Percentiles rank a stretch among this genome's conserved stretches.
phyloP scores from a whole-genome alignment of 1,284 basidiomycete species.

The Fomitiporia mediterranea region DNA sequence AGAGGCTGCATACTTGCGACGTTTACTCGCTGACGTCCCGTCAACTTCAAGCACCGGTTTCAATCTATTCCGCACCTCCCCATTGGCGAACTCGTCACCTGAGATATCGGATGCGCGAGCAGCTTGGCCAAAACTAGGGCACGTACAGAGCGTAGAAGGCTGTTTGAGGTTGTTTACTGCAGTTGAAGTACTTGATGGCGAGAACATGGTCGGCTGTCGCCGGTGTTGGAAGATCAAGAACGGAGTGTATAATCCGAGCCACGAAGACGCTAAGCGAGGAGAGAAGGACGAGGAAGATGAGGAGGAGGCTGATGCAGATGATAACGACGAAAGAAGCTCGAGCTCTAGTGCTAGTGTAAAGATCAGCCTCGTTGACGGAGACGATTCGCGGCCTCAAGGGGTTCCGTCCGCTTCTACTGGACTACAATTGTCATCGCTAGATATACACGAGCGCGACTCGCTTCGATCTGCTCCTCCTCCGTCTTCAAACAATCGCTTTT shows the following conservation, averaged over 20 bases:
- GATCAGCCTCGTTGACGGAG: conserved; percentile 2
- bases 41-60: conserved; percentile 36
- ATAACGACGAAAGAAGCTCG: conserved; percentile 24
- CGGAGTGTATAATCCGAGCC: conserved; percentile 44
- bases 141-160: conserved; percentile 58
- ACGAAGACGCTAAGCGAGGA: conserved; percentile 30
- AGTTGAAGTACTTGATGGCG: conserved; percentile 88
- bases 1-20: conserved; percentile 59
- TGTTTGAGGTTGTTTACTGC: conserved; percentile 83
- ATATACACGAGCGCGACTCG: conserved; percentile 9
- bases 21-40: conserved; percentile 58
- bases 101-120: conserved; percentile 18
- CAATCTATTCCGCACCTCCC: conserved; percentile 36
- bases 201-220: conserved; percentile 90
- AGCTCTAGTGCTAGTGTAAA: conserved; percentile 16
- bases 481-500: background rate
- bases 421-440: conserved; percentile 1
- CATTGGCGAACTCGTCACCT: conserved; percentile 20
- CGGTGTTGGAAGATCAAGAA: conserved; percentile 89
- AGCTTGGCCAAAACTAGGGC: conserved; percentile 46
- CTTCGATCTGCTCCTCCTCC: background rate
- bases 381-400: background rate
- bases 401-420: background rate
- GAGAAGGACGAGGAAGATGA: conserved; percentile 37
- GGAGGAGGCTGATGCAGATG: conserved; percentile 29